Conservation (phyloP, 2,329 filamentous ascomycete species). For the Pleomassaria siparia region DNA sequence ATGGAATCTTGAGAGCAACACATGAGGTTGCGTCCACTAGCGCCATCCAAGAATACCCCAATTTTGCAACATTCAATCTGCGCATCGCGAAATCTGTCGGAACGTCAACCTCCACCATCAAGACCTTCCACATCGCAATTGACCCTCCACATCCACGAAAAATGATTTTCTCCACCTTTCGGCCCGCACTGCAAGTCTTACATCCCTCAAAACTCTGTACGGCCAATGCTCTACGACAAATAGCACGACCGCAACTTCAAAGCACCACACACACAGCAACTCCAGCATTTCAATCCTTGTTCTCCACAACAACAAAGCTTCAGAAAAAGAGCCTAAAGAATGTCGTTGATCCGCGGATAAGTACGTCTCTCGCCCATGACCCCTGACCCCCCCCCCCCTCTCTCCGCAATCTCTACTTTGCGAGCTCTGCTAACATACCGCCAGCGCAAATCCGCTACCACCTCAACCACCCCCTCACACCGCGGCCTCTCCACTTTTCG, state of each 20-base stretch:
- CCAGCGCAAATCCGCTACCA: conserved; percentile 68
- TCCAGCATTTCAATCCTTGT: conserved; percentile 19
- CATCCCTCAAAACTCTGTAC: conserved; percentile 12
- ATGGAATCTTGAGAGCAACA: too few species aligned
- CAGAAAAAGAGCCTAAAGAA: conserved; percentile 26
- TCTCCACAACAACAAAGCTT: conserved; percentile 33
- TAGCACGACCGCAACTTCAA: conserved; percentile 15
- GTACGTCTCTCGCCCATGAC: conserved; percentile 20
- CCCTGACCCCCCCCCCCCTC: background rate
- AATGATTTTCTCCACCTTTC: conserved; percentile 32
- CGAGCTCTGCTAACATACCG: background rate
- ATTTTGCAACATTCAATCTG: too few species aligned
- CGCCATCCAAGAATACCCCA: too few species aligned
- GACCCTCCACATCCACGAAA: conserved; percentile 10
- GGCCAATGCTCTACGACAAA: conserved; percentile 9
- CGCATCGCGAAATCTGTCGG: too few species aligned
- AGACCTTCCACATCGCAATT: conserved; percentile 4
- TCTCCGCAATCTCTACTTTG: background rate
- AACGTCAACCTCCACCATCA: background rate
- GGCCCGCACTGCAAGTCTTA: conserved; percentile 24
- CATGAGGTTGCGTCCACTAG: too few species aligned
- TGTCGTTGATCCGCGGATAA: conserved; percentile 33
- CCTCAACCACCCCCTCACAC: conserved; percentile 67
- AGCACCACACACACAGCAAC: conserved; percentile 12
- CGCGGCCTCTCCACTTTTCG: conserved; percentile 81